Evolutionary conservation across 2,329 filamentous ascomycete genomes (phyloP), one percentile per base, ranked within the genome.

Genomic region (Ophiosphaerella korrae): DNA sequence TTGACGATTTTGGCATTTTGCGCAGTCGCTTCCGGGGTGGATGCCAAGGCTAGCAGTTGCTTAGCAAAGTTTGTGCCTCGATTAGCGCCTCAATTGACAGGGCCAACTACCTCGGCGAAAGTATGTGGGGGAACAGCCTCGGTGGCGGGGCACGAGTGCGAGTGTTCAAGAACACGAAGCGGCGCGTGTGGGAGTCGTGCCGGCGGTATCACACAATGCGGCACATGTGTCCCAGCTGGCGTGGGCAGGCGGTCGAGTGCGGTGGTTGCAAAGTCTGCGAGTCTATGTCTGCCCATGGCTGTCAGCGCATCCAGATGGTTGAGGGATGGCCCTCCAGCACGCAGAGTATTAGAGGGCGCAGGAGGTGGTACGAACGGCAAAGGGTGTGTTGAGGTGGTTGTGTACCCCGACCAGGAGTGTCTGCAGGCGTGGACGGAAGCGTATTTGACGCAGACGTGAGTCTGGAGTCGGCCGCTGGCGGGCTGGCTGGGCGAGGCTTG

Each of bases 1-100:
- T 67, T 33, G 72, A 69, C 12, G 70, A 68, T 45, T 74, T 74
- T 31, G 71, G 72, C 72, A 74, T 74, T 56, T 70, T 74, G 49
- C 67, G 61, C 18, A 70, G 48, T 46, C 62, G 59, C 53, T 64
- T 73, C 45, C 53, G 62, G 37, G 62, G 62, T 41, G 52, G 49
- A n/a, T 55, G 46, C 57, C 61, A 53, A 35, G 63, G 43, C 64
- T 70, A 59, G 38, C 45, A 45, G 54, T 46, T 38, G 55, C 52
- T 71, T 63, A 70, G 66, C 59, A 55, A 52, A 41, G 40, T 33
- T 33, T 50, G 40, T 39, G 45, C 21, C 24, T 16, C 36, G 24
- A 26, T 32, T 45, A 11, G 37, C 16, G 33, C n/a, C 48, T 51
- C 35, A 26, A 52, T n/a, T 36, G 35, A 47, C 45, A 51, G 26